These are phyloP conservation scores for Candida khao-thaluensis DNA, from an alignment of 805 yeast genomes.

Conservation along the genomic window DNA sequence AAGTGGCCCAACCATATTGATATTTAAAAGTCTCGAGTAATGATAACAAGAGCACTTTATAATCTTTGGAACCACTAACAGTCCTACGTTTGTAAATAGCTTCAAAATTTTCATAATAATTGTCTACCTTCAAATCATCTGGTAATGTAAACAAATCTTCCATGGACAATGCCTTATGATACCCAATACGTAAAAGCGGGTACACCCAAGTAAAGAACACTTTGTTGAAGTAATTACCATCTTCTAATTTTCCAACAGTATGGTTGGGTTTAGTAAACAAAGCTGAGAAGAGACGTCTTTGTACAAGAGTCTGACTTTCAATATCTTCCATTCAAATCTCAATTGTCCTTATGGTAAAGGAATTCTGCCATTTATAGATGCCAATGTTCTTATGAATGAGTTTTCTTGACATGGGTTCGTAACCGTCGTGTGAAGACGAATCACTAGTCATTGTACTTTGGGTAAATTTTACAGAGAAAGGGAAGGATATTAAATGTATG, in stretches of 20 bases:
- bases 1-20: conserved; percentile 22
- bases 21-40: conserved; percentile 14
- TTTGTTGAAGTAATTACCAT: conserved; percentile 39
- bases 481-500: no score
- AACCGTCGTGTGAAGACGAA: no score
- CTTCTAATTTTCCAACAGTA: conserved; percentile 39
- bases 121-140: conserved; percentile 36
- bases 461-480: no score
- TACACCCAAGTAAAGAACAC: conserved; percentile 65
- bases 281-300: conserved; percentile 35
- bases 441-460: no score
- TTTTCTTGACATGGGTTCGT: conserved; percentile 1
- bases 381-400: no score
- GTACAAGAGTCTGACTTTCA: conserved; percentile 15
- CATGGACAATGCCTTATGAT: conserved; percentile 65
- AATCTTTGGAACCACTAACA: conserved; percentile 11
- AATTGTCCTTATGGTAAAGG: no score
- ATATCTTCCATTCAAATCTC: conserved; percentile 2
- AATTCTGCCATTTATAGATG: neutral
- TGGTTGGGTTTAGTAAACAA: conserved; percentile 33
- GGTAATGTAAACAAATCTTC: conserved; percentile 52
- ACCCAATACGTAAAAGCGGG: conserved; percentile 65
- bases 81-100: conserved; percentile 13
- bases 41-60: conserved; percentile 1
- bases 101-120: conserved; percentile 24